phyloP scores from a whole-genome alignment of 2,329 filamentous ascomycete genomes.

The Cordyceps tenuipes region DNA sequence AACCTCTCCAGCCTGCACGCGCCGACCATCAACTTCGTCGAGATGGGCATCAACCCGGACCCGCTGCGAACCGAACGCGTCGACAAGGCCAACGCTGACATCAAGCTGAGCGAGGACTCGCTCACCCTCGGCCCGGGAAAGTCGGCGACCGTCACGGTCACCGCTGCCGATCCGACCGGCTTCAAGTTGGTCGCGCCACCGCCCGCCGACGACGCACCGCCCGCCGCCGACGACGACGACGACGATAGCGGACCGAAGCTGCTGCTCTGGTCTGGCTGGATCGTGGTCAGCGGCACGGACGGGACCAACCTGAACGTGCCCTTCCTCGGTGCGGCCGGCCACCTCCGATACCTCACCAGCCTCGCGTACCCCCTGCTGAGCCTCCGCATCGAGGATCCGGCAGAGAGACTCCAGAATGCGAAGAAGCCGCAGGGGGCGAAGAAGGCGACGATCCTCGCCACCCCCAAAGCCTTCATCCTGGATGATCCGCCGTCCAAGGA shows the following conservation, averaged over 20 bases:
- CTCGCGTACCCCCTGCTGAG: not conserved
- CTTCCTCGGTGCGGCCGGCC: constrained; percentile 29
- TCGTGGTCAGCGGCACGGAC: constrained; percentile 30
- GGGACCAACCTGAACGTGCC: constrained; percentile 28
- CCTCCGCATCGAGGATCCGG: not conserved
- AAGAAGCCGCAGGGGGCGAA: not conserved
- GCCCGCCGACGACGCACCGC: too few species aligned
- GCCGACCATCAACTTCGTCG: not conserved
- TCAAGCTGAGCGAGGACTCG: constrained; percentile 33
- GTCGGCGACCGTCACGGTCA: constrained; percentile 36
- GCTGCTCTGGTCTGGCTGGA: constrained; percentile 35
- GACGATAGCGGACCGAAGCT: constrained; percentile 15
- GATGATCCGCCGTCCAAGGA: not conserved
- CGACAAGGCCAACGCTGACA: constrained; percentile 29
- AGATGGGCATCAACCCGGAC: not conserved
- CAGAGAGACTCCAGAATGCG: too few species aligned
- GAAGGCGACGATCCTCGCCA: not conserved
- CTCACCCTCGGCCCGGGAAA: constrained; percentile 36
- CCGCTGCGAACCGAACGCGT: constrained; percentile 19
- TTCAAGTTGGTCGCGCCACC: constrained; percentile 16
- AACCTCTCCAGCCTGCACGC: constrained; percentile 41
- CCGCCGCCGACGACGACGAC: not conserved
- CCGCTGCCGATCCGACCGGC: constrained; percentile 31
- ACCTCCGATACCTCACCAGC: not conserved
- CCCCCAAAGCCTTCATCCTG: not conserved